These are phyloP conservation scores for Boletellus ananas DNA, from an alignment of 768 basidiomycete species.

Conservation along the genomic window DNA sequence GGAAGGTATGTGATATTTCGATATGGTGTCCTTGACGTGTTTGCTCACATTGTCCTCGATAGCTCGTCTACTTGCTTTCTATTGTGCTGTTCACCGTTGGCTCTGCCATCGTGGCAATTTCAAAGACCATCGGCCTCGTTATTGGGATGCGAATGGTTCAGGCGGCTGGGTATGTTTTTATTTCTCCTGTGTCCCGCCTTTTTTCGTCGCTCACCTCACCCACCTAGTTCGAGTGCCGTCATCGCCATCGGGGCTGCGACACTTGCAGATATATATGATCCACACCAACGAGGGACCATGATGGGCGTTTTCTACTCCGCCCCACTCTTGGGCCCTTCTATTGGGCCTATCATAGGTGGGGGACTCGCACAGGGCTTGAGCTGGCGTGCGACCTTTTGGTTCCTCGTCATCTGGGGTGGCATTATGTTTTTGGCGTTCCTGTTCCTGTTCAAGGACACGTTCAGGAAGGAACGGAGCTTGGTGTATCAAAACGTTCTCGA, in stretches of 20 bases:
- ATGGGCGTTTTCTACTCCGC: conserved; percentile 82
- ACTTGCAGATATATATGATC: conserved; percentile 76
- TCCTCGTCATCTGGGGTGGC: conserved; percentile 63
- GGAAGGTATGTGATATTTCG: background rate
- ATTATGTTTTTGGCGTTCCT: conserved; percentile 53
- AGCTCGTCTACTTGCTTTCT: conserved; percentile 57
- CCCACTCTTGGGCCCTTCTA: conserved; percentile 66
- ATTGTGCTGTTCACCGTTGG: conserved; percentile 51
- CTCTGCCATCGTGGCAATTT: conserved; percentile 55
- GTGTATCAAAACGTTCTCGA: conserved; percentile 65
- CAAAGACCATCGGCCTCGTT: conserved; percentile 51
- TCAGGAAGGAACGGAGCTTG: conserved; percentile 75
- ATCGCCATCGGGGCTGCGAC: conserved; percentile 66
- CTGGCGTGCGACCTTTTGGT: conserved; percentile 89
- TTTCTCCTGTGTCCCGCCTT: background rate
- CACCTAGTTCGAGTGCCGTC: conserved; percentile 56
- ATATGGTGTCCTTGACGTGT: too few species aligned
- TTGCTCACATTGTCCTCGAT: too few species aligned
- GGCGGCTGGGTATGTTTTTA: conserved; percentile 48
- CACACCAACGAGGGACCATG: conserved; percentile 68
- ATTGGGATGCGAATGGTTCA: conserved; percentile 69
- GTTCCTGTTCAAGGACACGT: conserved; percentile 76
- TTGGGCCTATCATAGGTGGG: conserved; percentile 72
- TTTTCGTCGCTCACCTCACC: background rate
- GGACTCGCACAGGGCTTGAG: conserved; percentile 57